phyloP scores from a whole-genome alignment of 495 filamentous ascomycete genomes.

The Lophiostoma macrostomum region DNA sequence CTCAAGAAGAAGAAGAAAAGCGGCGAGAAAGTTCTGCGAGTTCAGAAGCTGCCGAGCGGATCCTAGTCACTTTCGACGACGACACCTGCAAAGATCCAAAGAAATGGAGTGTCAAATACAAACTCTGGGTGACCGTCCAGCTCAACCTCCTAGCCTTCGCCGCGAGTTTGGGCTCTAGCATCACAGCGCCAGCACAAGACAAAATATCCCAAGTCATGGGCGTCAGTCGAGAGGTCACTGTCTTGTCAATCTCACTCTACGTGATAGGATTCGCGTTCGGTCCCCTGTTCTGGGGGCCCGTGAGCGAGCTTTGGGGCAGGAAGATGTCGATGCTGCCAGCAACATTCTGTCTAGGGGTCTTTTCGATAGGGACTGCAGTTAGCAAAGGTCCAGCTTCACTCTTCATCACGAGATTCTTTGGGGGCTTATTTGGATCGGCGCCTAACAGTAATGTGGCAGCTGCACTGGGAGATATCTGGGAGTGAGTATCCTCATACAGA shows the following conservation, averaged over 20 bases:
- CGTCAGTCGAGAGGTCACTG: constrained; percentile 40
- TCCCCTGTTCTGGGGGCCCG: constrained; percentile 42
- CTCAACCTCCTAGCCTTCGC: constrained; percentile 51
- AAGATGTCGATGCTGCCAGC: constrained; percentile 47
- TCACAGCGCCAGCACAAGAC: constrained; percentile 49
- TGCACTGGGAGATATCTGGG: constrained; percentile 52
- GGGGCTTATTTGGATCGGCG: constrained; percentile 40
- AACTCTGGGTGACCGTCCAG: constrained; percentile 51
- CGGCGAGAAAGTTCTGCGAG: too few species aligned
- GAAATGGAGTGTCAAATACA: constrained; percentile 47
- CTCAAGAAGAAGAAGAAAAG: too few species aligned
- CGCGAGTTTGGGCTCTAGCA: constrained; percentile 49
- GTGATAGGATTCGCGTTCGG: constrained; percentile 35
- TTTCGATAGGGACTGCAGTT: constrained; percentile 46
- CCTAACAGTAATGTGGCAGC: constrained; percentile 45
- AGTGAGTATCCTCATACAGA: too few species aligned
- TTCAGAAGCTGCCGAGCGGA: too few species aligned
- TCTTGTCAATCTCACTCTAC: constrained; percentile 28
- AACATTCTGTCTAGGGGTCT: constrained; percentile 45
- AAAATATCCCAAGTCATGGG: constrained; percentile 42
- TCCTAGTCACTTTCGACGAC: too few species aligned
- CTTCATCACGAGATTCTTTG: constrained; percentile 40
- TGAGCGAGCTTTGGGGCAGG: constrained; percentile 48
- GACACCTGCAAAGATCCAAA: too few species aligned
- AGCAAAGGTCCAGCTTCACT: constrained; percentile 38